These are phyloP conservation scores for Trichoderma polysporum DNA, from an alignment of 2,329 filamentous ascomycete species.

Conservation along the genomic window DNA sequence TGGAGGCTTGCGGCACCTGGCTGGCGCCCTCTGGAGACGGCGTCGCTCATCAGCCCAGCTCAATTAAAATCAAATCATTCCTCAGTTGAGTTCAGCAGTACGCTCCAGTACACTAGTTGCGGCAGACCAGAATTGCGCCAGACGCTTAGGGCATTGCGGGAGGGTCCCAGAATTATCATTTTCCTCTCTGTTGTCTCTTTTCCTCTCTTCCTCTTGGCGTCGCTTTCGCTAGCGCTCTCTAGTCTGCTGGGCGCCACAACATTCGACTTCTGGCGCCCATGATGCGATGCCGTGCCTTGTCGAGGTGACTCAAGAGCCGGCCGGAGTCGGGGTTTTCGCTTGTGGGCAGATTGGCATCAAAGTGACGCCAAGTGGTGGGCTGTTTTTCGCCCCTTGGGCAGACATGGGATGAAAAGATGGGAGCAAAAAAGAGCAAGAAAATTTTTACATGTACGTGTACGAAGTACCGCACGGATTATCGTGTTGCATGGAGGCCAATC, in stretches of 20 bases:
- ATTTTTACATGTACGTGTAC: neutral
- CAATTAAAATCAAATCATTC: neutral
- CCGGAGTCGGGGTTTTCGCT: slow-evolving; percentile 9
- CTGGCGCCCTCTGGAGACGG: neutral
- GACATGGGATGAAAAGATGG: neutral
- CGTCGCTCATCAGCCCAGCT: slow-evolving; percentile 11
- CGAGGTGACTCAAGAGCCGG: slow-evolving; percentile 19
- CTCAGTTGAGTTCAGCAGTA: neutral
- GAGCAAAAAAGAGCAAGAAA: neutral
- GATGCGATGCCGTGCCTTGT: slow-evolving; percentile 17
- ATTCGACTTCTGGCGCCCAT: slow-evolving; percentile 19
- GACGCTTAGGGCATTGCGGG: neutral
- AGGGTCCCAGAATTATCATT: neutral
- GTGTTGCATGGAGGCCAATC: neutral
- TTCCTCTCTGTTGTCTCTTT: neutral
- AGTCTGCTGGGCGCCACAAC: neutral
- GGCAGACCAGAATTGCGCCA: slow-evolving; percentile 11
- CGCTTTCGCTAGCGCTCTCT: neutral
- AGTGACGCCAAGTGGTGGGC: slow-evolving; percentile 18
- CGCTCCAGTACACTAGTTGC: neutral
- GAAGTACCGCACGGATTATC: neutral
- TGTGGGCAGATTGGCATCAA: slow-evolving; percentile 18
- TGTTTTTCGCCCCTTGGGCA: slow-evolving; percentile 21
- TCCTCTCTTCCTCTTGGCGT: neutral
- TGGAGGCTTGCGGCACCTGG: neutral